Base-by-base conservation (phyloP, 345 rosid genomes). In the Psidium friedrichsthalianum region DNA sequence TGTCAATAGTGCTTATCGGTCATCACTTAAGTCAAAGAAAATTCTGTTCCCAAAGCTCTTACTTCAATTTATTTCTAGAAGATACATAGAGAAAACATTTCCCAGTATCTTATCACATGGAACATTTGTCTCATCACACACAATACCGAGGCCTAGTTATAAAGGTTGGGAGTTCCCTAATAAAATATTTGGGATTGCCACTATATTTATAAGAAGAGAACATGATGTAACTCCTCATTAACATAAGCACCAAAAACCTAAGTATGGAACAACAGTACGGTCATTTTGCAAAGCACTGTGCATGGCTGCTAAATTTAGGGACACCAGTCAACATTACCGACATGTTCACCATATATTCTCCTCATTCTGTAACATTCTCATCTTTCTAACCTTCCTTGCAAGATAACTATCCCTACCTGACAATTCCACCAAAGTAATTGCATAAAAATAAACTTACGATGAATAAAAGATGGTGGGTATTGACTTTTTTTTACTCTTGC, bases 381-480 rank as follows among this genome's bases (percentile, higher is more conserved):
- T 25, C 36, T 52, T 25, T 82, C 27, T 52, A 4, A 42, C 54
- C 21, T 8, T 49, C 52, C 52, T 29, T 51, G 27, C 51, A 56
- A 64, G 22, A 24, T 44, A 49, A 32, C 56, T 36, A 27, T 32
- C 2, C n/a, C 59, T 56, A 29, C 11, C 36, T 6, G 44, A 84
- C 25, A 40, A 36, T 74, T 61, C 13, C 86, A 76, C n/a, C 55
- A 8, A 6, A 54, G 52, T 44, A 59, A 81, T 47, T 44, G 22
- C 53, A n/a, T 14, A 47, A 51, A 42, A 57, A 78, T 7, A 22
- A 64, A 89, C 98, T 91, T 89, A 97, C 98, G 99, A 89, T 27
- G 98, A 90, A 88, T 94, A 97, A 85, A 85, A 97, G 74, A 95
- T 92, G 8, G 90, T 92, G 83, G 99, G 99, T 15, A 85, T 78